Evolutionary conservation across 176 grass and related monocot genomes (phyloP).

Genomic region (Avena sativa): DNA sequence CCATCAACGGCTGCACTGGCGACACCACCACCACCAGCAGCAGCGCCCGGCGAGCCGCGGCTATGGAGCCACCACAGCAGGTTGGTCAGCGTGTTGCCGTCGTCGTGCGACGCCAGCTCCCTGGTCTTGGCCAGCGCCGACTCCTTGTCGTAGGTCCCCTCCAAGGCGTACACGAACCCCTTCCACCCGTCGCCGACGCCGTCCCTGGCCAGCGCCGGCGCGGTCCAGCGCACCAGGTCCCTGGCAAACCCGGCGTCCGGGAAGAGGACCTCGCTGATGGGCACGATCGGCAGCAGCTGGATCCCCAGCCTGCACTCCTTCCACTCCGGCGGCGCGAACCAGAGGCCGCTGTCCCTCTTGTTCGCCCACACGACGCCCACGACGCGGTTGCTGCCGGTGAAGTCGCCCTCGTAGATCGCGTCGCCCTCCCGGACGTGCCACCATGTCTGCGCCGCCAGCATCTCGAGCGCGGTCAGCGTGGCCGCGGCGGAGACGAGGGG

Average conservation of each 20-base stretch:
- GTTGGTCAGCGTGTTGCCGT: slow-evolving; percentile 88
- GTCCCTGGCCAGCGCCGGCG: slow-evolving; percentile 64
- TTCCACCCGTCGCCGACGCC: slow-evolving; percentile 91
- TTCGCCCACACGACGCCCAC: slow-evolving; percentile 84
- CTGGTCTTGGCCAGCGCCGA: slow-evolving; percentile 63
- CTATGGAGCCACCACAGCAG: slow-evolving; percentile 95
- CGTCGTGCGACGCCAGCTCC: slow-evolving; percentile 55
- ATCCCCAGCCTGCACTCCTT: slow-evolving; percentile 86
- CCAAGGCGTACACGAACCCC: slow-evolving; percentile 86
- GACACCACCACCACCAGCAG: slow-evolving; percentile 65
- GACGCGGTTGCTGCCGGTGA: slow-evolving; percentile 58
- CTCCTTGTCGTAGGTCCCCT: slow-evolving; percentile 76
- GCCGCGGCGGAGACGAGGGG: slow-evolving; percentile 62
- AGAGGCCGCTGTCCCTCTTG: slow-evolving; percentile 91
- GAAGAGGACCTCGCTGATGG: slow-evolving; percentile 79
- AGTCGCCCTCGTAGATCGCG: slow-evolving; percentile 76
- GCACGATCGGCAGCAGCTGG: slow-evolving; percentile 77
- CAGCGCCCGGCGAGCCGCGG: slow-evolving; percentile 54
- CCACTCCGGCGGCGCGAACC: slow-evolving; percentile 90
- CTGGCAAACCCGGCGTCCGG: slow-evolving; percentile 57
- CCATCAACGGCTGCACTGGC: slow-evolving; percentile 64
- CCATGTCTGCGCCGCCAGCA: slow-evolving; percentile 79
- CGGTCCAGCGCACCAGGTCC: slow-evolving; percentile 77
- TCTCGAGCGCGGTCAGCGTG: slow-evolving; percentile 75
- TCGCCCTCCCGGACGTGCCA: slow-evolving; percentile 81